These are phyloP conservation scores for Gossypium stocksii DNA, from an alignment of 345 rosid species.

Conservation along the genomic window DNA sequence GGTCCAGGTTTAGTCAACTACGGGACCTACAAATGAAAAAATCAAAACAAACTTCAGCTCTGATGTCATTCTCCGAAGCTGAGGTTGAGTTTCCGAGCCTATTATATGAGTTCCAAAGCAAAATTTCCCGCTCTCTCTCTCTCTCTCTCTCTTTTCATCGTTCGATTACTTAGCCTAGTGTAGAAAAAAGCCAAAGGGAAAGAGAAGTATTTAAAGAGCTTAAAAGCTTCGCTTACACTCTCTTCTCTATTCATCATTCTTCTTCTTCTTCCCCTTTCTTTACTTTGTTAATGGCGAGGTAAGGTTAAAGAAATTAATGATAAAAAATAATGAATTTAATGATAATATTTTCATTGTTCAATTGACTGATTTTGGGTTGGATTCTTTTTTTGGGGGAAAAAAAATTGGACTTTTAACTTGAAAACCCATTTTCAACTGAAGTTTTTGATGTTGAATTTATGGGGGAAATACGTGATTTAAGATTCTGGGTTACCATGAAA, in stretches of 20 bases:
- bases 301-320: conserved; percentile 6
- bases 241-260: not conserved
- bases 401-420: not conserved
- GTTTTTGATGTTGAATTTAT: no score
- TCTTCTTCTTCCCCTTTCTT: conserved; percentile 4
- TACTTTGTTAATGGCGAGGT: conserved; percentile 36
- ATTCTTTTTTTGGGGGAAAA: no score
- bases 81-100: conserved; percentile 26
- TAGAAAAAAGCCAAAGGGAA: conserved; percentile 18
- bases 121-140: conserved; percentile 44
- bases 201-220: not conserved
- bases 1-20: conserved; percentile 32
- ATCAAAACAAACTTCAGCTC: not conserved
- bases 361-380: no score
- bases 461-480: not conserved
- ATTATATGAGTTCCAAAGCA: conserved; percentile 8
- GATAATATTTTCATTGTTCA: no score
- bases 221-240: conserved; percentile 12
- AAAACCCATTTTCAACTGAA: no score
- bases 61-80: conserved; percentile 25
- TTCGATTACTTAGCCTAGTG: conserved; percentile 37
- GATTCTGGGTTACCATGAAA: not conserved
- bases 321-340: not conserved
- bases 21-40: conserved; percentile 17
- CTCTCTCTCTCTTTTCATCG: conserved; percentile 21